Conservation (phyloP, 1,139 yeast species). For the Zygosaccharomyces sapae region DNA sequence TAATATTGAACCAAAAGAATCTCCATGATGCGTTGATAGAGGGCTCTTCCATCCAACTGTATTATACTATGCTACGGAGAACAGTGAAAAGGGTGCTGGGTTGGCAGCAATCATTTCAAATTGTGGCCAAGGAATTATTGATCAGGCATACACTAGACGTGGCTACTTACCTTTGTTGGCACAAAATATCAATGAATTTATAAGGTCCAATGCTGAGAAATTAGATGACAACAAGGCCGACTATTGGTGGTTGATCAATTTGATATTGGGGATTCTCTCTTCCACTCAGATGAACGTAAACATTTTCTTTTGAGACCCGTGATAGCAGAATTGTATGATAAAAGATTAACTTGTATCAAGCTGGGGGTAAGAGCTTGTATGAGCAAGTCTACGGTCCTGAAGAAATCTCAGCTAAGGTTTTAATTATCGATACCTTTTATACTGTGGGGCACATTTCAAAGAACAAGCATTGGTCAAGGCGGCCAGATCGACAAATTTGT, state of each 20-base stretch:
- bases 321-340: constrained; percentile 50
- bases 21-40: constrained; percentile 57
- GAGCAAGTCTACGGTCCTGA: constrained; percentile 51
- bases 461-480: constrained; percentile 42
- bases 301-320: constrained; percentile 59
- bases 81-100: constrained; percentile 6
- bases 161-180: constrained; percentile 62
- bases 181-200: constrained; percentile 31
- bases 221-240: constrained; percentile 8
- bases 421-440: constrained; percentile 46
- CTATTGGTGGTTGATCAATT: constrained; percentile 51
- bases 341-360: constrained; percentile 22
- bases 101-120: constrained; percentile 36
- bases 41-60: constrained; percentile 40
- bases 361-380: constrained; percentile 40
- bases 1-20: constrained; percentile 60
- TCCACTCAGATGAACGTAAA: constrained; percentile 54
- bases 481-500: constrained; percentile 41
- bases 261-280: constrained; percentile 46
- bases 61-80: constrained; percentile 34
- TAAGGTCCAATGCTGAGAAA: constrained; percentile 16
- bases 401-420: constrained; percentile 55
- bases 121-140: constrained; percentile 46
- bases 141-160: constrained; percentile 60
- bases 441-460: constrained; percentile 40